Conservation (phyloP, 2,329 filamentous ascomycete species). For the Claviceps fusiformis region DNA sequence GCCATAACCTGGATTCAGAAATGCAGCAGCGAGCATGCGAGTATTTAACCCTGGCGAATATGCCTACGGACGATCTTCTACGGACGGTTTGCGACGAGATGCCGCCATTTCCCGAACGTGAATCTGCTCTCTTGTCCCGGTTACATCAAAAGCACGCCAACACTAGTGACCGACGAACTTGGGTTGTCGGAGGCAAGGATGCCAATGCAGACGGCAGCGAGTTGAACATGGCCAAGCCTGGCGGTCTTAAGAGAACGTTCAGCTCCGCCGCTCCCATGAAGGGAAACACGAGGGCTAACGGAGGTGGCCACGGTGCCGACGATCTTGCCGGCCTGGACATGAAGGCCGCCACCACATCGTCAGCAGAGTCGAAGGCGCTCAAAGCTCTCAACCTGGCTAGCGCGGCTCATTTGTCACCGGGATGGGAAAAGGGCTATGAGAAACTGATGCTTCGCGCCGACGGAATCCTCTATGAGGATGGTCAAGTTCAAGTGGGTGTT, state of each 20-base stretch:
- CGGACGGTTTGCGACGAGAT: conserved; percentile 96
- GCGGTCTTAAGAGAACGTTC: conserved; percentile 76
- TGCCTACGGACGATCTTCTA: conserved; percentile 81
- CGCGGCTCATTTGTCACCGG: conserved; percentile 81
- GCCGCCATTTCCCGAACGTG: conserved; percentile 91
- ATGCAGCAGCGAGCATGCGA: conserved; percentile 94
- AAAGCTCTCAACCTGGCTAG: conserved; percentile 78
- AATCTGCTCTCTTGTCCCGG: conserved; percentile 80
- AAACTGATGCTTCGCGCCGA: conserved; percentile 66
- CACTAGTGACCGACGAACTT: conserved; percentile 89
- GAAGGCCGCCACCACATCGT: conserved; percentile 43
- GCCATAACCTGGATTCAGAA: conserved; percentile 87
- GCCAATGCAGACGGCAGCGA: conserved; percentile 74
- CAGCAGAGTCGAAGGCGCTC: conserved; percentile 40
- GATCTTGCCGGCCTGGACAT: conserved; percentile 79
- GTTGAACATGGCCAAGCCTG: conserved; percentile 65
- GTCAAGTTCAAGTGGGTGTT: conserved; percentile 81
- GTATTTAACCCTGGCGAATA: conserved; percentile 72
- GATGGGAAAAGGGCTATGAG: conserved; percentile 87
- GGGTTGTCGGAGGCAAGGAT: conserved; percentile 95
- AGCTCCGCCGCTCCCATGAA: conserved; percentile 43
- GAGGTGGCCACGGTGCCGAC: conserved; percentile 32
- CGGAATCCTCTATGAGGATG: conserved; percentile 88
- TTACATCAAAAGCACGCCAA: conserved; percentile 89
- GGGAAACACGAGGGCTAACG: conserved; percentile 28